phyloP scores from a whole-genome alignment of 805 yeast genomes.

The Hanseniaspora pseudoguilliermondii region DNA sequence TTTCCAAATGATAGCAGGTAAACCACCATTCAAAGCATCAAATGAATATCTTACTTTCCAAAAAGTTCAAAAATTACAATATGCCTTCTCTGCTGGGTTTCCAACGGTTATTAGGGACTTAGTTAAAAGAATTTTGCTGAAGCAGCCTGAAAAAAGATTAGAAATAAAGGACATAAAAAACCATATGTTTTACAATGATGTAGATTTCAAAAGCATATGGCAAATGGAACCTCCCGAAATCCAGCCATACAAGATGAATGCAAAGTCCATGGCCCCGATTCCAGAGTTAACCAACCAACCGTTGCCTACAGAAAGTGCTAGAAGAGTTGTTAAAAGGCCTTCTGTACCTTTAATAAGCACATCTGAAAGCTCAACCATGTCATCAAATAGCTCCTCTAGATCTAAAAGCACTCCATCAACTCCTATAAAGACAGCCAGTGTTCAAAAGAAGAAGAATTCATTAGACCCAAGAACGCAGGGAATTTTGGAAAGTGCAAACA shows the following conservation, averaged over 20 bases:
- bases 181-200: constrained; percentile 49
- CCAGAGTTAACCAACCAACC: constrained; percentile 36
- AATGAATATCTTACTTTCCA: constrained; percentile 74
- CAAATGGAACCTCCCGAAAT: constrained; percentile 44
- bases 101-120: constrained; percentile 62
- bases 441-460: constrained; percentile 14
- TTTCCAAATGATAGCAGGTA: constrained; percentile 90
- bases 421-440: neutral
- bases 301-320: constrained; percentile 15
- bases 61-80: constrained; percentile 66
- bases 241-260: constrained; percentile 60
- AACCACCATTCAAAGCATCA: constrained; percentile 75
- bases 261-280: constrained; percentile 66
- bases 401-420: neutral
- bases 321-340: constrained; percentile 15
- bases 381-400: neutral
- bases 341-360: constrained; percentile 18
- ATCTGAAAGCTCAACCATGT: neutral
- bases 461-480: constrained; percentile 25
- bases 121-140: constrained; percentile 52
- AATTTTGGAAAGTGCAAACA: constrained; percentile 23
- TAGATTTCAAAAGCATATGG: constrained; percentile 54
- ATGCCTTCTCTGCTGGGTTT: constrained; percentile 75
- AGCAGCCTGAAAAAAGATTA: constrained; percentile 52
- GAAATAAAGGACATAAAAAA: constrained; percentile 43